Conservation (phyloP, 139 green algal species). For the Chlorella sorokiniana region DNA sequence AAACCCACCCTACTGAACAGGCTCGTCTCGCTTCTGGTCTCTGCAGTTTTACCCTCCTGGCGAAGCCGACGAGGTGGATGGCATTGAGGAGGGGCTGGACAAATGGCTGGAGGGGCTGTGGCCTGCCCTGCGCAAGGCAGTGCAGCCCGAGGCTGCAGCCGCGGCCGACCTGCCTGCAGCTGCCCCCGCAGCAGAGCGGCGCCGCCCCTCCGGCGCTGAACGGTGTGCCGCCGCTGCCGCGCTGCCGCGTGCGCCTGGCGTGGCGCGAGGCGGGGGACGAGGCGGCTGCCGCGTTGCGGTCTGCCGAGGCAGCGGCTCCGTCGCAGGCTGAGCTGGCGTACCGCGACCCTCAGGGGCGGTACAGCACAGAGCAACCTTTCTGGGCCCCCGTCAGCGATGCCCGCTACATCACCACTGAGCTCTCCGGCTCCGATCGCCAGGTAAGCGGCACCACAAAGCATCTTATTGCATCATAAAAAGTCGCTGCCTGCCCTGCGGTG, state of each 20-base stretch:
- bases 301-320: constrained; percentile 37
- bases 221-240: constrained; percentile 72
- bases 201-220: constrained; percentile 32
- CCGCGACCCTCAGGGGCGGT: constrained; percentile 59
- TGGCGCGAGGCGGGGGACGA: constrained; percentile 21
- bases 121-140: constrained; percentile 54
- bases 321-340: constrained; percentile 35
- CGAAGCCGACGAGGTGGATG: constrained; percentile 96
- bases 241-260: constrained; percentile 49
- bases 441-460: too few species aligned
- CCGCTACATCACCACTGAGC: constrained; percentile 39
- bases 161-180: neutral
- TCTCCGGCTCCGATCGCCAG: constrained; percentile 52
- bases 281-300: constrained; percentile 22
- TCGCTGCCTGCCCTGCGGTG: too few species aligned
- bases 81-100: constrained; percentile 80
- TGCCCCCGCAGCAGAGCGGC: neutral
- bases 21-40: neutral
- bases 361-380: constrained; percentile 70
- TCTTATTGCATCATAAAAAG: too few species aligned
- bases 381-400: constrained; percentile 55
- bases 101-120: constrained; percentile 82
- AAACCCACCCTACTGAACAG: too few species aligned
- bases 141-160: neutral
- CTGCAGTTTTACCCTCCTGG: constrained; percentile 28